Percentiles rank a stretch among this genome's conserved stretches.
These are phyloP conservation scores for Rhizoclosmatium globosum DNA, from an alignment of 192 early-diverging fungal genomes.

Conservation along the genomic window DNA sequence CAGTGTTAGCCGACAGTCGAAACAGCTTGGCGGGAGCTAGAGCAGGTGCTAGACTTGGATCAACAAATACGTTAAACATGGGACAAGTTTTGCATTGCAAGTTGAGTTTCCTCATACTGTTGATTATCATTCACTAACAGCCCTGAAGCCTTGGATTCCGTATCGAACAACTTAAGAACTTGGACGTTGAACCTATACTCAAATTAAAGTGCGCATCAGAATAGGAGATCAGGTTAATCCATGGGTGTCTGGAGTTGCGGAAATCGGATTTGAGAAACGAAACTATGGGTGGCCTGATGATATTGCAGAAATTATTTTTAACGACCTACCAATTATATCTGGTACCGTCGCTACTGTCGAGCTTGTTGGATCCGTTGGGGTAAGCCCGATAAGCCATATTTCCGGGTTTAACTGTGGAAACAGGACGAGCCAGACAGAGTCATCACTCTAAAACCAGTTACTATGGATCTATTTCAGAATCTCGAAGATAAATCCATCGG, in stretches of 20 bases:
- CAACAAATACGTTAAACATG: background rate
- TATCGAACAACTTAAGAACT: background rate
- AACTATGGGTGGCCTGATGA: slow-evolving; percentile 15
- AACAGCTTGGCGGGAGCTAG: background rate
- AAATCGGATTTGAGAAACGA: slow-evolving; percentile 10
- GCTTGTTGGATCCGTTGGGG: background rate
- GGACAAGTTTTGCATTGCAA: slow-evolving; percentile 15
- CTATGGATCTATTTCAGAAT: slow-evolving; percentile 14
- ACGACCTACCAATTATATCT: slow-evolving; percentile 1
- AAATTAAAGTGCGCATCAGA: background rate
- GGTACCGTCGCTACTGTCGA: background rate
- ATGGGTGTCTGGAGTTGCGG: slow-evolving; percentile 8
- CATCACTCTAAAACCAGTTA: background rate
- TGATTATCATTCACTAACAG: background rate
- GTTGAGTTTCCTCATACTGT: background rate
- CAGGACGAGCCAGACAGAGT: background rate
- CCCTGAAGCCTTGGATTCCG: slow-evolving; percentile 22
- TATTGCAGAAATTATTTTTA: slow-evolving; percentile 1
- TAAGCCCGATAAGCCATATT: background rate
- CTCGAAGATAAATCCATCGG: slow-evolving; percentile 18
- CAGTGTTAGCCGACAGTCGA: background rate
- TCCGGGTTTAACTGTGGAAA: background rate
- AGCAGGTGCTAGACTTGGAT: slow-evolving; percentile 7
- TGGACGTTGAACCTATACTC: background rate
- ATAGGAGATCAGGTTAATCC: background rate